Base-by-base conservation (phyloP, 2,329 filamentous ascomycete species). In the Zasmidium cellare region DNA sequence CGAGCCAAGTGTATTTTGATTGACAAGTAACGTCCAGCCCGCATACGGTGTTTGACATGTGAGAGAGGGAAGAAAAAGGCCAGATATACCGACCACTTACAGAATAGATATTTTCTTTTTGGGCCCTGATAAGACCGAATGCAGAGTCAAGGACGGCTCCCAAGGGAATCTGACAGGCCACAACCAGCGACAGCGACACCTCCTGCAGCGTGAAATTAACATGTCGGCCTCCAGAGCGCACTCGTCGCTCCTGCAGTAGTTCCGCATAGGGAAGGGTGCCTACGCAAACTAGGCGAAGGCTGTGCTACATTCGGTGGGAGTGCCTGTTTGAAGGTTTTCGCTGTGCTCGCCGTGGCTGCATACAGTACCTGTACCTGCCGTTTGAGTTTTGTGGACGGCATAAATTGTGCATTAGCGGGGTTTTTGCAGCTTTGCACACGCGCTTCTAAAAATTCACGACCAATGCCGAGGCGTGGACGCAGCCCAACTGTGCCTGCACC, bases 201-300 rank as follows among this genome's bases (percentile, higher is more conserved):
- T 53, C 57, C 57, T 59, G 57, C 57, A 59, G 53, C 57, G 44
- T 41, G 48, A 56, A 56, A 56, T 59, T 51, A 28, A 47, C 49
- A 31, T 53, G 50, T 54, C 54, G 57, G 46, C 51, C 57, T 24
- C n/a, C n/a, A 20, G 38, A 24, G 47, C 55, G 48, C 46, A 51
- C 45, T 31, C 31, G n/a, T 31, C 53, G 59, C 59, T 56, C 57
- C 61, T 64, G 61, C 61, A 61, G 58, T 61, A 61, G 61, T 53
- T 54, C 47, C 58, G 61, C 51, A 55, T 56, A 18, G 38, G 51
- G 45, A 55, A 53, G 59, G 31, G 12, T 49, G 31, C 24, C n/a
- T 31, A 19, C 28, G 20, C 16, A 12, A 22, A 52, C 53, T 50
- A 47, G 55, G 49, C 25, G 49, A 49, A 41, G 41, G 46, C 23